Evolutionary conservation across 208 protist genomes (phyloP), one percentile per base, ranked within the genome.

Genomic region (Wallacemonas sp.): DNA sequence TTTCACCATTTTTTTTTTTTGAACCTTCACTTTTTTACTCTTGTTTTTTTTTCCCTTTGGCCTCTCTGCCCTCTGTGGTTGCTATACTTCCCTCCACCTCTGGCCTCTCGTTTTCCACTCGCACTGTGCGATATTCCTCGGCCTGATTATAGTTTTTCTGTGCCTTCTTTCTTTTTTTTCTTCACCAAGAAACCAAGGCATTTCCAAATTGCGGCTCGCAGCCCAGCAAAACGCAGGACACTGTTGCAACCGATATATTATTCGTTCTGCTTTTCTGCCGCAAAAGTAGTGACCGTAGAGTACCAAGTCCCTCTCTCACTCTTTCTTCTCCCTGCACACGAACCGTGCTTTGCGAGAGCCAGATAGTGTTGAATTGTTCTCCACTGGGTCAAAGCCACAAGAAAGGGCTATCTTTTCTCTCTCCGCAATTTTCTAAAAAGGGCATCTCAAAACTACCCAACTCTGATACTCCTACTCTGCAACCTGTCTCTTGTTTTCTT

Each of bases 1-100:
- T 33, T 63, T 42, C 48, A 5, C 57, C 12, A 64, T 52, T 57
- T 41, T 71, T 57, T 65, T 66, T 72, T 72, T 67, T 32, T 55
- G 0, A 10, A 25, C 10, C n/a, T 7, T 25, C n/a, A 16, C n/a
- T 26, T 50, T 50, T 7, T 0, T 50, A 0, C 8, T 22, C 44
- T 22, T 22, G n/a, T 50, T 50, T 50, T 50, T 50, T 25, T 22
- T 64, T 70, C 1, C 45, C 12, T 29, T 25, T 10, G 29, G 8
- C 38, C 38, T 14, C 38, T 42, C 14, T 42, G 38, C 38, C 14
- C 38, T 7, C 14, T 7, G 38, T 42, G 38, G 14, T 42, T 42
- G 10, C 38, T 14, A 7, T 42, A 7, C 14, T 42, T 42, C 38
- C 14, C 38, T 42, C 38, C 38, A 42, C 14, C 38, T 42, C 14